These are phyloP conservation scores for Lactuca sativa DNA, from an alignment of 129 eudicot genomes.

Conservation along the genomic window DNA sequence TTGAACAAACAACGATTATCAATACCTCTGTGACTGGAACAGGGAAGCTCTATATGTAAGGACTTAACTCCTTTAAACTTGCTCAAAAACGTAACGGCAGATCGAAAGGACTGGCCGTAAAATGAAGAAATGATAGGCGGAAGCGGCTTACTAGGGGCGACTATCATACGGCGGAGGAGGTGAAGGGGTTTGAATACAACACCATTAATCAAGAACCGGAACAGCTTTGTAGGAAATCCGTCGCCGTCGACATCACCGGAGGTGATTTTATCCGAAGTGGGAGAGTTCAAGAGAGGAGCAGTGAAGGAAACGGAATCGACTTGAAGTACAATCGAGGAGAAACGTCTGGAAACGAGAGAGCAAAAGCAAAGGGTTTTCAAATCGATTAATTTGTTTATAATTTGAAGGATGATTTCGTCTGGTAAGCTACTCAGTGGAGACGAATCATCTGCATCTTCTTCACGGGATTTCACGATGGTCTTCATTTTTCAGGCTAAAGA, in stretches of 20 bases:
- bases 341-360: conserved; percentile 36
- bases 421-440: conserved; percentile 25
- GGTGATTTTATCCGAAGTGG: conserved; percentile 6
- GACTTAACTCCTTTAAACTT: conserved; percentile 32
- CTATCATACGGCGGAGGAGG: conserved; percentile 27
- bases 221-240: conserved; percentile 1
- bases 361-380: conserved; percentile 33
- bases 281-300: conserved; percentile 24
- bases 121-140: conserved; percentile 38
- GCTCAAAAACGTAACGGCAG: conserved; percentile 28
- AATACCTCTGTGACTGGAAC: conserved; percentile 25
- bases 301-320: conserved; percentile 27
- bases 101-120: conserved; percentile 34
- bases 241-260: not conserved
- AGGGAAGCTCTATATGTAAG: conserved; percentile 26
- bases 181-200: conserved; percentile 26
- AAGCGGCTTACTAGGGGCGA: conserved; percentile 18
- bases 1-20: conserved; percentile 21
- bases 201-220: conserved; percentile 20
- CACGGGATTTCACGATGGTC: conserved; percentile 5
- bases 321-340: conserved; percentile 29
- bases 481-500: conserved; percentile 7
- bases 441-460: conserved; percentile 13
- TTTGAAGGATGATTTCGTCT: conserved; percentile 35
- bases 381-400: conserved; percentile 24